Conservation (phyloP, 768 basidiomycete genomes). For the Mycena indigotica region DNA sequence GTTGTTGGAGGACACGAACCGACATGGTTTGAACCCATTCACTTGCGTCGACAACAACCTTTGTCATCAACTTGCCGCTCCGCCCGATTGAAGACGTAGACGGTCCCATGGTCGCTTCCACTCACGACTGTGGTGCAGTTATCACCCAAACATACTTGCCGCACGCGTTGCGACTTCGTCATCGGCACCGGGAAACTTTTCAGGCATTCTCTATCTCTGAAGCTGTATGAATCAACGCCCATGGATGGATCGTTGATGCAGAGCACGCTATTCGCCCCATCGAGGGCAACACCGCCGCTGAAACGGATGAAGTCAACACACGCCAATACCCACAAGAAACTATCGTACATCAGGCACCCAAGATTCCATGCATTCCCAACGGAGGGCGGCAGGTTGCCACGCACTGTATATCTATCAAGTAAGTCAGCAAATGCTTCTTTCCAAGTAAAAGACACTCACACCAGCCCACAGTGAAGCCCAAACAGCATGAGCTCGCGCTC, state of each 20-base stretch:
- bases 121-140: constrained; percentile 8
- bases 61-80: constrained; percentile 12
- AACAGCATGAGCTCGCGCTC: constrained; percentile 21
- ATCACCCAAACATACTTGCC: constrained; percentile 15
- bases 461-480: constrained; percentile 21
- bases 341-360: constrained; percentile 22
- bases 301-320: background rate
- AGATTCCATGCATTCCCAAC: constrained; percentile 8
- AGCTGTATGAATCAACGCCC: constrained; percentile 11
- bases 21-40: constrained; percentile 16
- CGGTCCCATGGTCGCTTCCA: constrained; percentile 18
- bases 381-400: constrained; percentile 14
- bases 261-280: constrained; percentile 8
- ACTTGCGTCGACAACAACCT: constrained; percentile 3
- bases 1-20: background rate
- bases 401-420: constrained; percentile 16
- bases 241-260: constrained; percentile 17
- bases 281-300: constrained; percentile 12
- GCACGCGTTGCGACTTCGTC: background rate
- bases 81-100: constrained; percentile 20
- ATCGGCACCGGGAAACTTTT: constrained; percentile 12
- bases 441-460: constrained; percentile 17
- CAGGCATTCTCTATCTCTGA: constrained; percentile 1
- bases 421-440: background rate
- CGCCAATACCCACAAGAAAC: background rate